Conservation (phyloP, 129 eudicot species). For the sunflower (Helianthus annuus) region HanXRQr2.0-SUNRISE NC_035445.2:44030441-44030940, state of each 20-base stretch:
- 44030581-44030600: not conserved
- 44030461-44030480: no score
- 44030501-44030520: no score
- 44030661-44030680: not conserved
- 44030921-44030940: not conserved
- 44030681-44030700: not conserved
- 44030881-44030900: slow-evolving; percentile 46
- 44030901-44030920: slow-evolving; percentile 11
- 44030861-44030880: slow-evolving; percentile 52
- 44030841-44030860: slow-evolving; percentile 58
- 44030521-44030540: no score
- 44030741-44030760: no score
- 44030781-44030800: slow-evolving; percentile 40
- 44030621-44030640: no score
- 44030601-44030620: no score
- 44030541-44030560: slow-evolving; percentile 26
- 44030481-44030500: no score
- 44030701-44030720: slow-evolving; percentile 11
- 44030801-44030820: slow-evolving; percentile 59
- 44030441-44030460: no score
- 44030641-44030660: not conserved
- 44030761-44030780: no score
- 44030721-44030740: no score
- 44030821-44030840: slow-evolving; percentile 57
- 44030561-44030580: not conserved